phyloP scores from a whole-genome alignment of 169 alveolate genomes.

The Perkinsus chesapeaki region DNA sequence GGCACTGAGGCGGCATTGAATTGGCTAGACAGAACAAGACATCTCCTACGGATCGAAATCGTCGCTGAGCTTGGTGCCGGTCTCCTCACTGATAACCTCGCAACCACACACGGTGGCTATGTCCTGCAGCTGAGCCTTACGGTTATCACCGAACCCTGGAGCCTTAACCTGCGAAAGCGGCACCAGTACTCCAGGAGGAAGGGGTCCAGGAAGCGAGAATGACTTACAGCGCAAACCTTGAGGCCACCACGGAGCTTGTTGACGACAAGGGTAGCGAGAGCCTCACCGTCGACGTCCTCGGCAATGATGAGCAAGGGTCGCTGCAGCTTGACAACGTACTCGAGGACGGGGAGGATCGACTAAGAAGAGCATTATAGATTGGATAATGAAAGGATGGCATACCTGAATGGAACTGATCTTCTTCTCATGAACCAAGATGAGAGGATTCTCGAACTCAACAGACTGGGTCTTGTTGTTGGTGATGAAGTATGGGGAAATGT shows the following conservation, averaged over 20 bases:
- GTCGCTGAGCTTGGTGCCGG: constrained; percentile 66
- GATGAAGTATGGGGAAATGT: constrained; percentile 96
- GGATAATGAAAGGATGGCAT: not conserved
- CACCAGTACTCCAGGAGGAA: not conserved
- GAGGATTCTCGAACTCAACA: constrained; percentile 91
- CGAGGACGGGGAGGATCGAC: constrained; percentile 87
- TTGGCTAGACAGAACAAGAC: not conserved
- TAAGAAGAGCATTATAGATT: not conserved
- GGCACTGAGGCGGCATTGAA: constrained; percentile 42
- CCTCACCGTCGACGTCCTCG: constrained; percentile 98
- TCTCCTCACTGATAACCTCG: constrained; percentile 81
- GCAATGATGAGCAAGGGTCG: constrained; percentile 91
- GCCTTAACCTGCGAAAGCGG: constrained; percentile 7
- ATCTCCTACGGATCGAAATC: constrained; percentile 28
- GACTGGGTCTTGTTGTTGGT: constrained; percentile 90
- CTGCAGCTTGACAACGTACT: constrained; percentile 84
- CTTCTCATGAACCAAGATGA: constrained; percentile 87
- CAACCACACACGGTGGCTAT: constrained; percentile 94
- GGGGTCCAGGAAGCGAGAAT: constrained; percentile 58
- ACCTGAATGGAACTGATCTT: constrained; percentile 82
- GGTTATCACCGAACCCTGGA: constrained; percentile 92
- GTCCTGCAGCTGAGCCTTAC: constrained; percentile 90
- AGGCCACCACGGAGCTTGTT: constrained; percentile 95
- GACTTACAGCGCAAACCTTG: constrained; percentile 94
- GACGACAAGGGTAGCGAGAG: constrained; percentile 95